Evolutionary conservation across 2,329 filamentous ascomycete species (phyloP), one percentile per base, ranked within the genome.

Genomic region (Cordyceps farinosa): DNA sequence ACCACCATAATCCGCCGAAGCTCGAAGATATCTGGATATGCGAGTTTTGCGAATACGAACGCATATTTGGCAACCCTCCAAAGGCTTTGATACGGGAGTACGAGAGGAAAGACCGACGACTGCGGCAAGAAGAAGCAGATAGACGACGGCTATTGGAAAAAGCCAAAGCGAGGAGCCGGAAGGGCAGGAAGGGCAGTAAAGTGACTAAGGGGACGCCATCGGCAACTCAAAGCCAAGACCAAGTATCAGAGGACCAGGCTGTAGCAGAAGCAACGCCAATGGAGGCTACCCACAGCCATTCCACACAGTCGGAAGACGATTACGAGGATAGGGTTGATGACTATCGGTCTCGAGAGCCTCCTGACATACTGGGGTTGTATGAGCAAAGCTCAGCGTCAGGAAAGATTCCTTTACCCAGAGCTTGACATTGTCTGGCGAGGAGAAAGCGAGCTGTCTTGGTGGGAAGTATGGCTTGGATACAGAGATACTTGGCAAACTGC

Each of bases 31-130:
- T 92, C 57, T 98, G 93, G 91, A 92, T 98, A 53, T 99, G 95
- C 77, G 91, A 97, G 71, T 98, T 98, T 74, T 99, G 95, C 79
- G 95, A 99, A 75, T 99, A 97, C 73, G 94, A 98, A 76, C 87
- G 87, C 59, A 97, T 99, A 56, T 98, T 97, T 73, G 94, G 94
- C n/a, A 84, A 84, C 59, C 90, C 90, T 2, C 95, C 95, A 0
- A 84, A 86, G 69, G 92, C 92, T 56, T 79, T 99, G 61, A 96
- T 98, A 66, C 86, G 91, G 47, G 87, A 92, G 66, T 99, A 98
- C 72, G 95, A 99, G 77, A 90, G 94, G 73, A 97, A 97, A 75
- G 95, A 97, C 72, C 88, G 92, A 42, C 89, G 90, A 65, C 88
- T 91, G 73, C 88, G 92, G 55, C 91, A 91, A 70, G 87, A 93